Base-by-base conservation (phyloP, 345 rosid species). In the Brassica rapa region DNA sequence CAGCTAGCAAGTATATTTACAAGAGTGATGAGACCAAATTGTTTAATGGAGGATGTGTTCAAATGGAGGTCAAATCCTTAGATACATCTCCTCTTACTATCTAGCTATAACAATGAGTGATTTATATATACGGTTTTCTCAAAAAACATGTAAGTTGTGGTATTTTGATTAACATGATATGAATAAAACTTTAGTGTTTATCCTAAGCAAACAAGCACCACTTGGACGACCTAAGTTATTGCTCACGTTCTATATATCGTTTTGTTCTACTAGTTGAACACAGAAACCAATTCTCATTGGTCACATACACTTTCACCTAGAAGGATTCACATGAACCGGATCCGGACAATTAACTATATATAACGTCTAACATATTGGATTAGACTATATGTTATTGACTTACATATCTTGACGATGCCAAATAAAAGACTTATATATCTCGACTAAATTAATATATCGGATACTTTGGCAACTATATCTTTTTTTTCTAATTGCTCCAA, bases 1-100 rank as follows among this genome's bases (percentile, higher is more conserved):
- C 90, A 62, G 86, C 97, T 0, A 85, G 83, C 62, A 83, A 84
- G 77, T 89, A 85, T 66, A 75, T 86, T 56, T 93, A 93, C 86
- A 93, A 91, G 86, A 83, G 75, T 76, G 97, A 91, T 80, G 83
- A 74, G 29, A 79, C 59, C 80, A 81, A 77, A n/a, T 86, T 82
- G 51, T 39, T 74, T 64, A 78, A 64, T 77, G 86, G 85, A 56
- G 85, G 66, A 11, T 75, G 84, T 81, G 79, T 75, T 77, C 81
- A 81, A 73, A 71, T 87, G 80, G 96, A 89, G 55, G 82, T 72
- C 35, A 92, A 72, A 79, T 61, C 82, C 80, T 62, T 88, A 70
- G 93, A 92, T 55, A 84, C 86, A 57, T 69, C 87, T 80, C 86
- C 89, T 69, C 84, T 87, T 74, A 87, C 84, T 64, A 75, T 74